Base-by-base conservation (phyloP, 768 basidiomycete species). In the Roridomyces roridus region DNA sequence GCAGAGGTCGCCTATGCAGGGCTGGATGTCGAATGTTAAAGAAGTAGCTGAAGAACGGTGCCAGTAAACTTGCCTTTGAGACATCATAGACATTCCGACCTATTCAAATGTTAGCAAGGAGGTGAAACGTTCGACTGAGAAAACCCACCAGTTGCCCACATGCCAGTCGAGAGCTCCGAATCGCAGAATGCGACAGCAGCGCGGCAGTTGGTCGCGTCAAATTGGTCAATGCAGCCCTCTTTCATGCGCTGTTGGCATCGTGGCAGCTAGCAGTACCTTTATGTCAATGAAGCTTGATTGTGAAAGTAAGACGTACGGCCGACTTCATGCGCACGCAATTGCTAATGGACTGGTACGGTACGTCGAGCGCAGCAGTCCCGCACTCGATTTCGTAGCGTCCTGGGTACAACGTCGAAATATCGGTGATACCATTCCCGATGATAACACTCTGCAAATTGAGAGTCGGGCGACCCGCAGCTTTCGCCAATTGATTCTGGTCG, bases 381-480 rank as follows among this genome's bases (percentile, higher is more conserved):
- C 86, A 87, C 48, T 72, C 72, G 44, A 85, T 74, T 51, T 82
- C 80, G 63, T 77, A 74, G 69, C 85, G 58, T 74, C 78, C 34
- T 73, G 60, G 21, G 84, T 67, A 5, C 83, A 85, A 24, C 66
- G 90, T 77, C 26, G 78, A 79, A 35, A 80, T 76, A 55, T 79
- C 77, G 18, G 78, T 80, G 44, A 79, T 77, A 14, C 79, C 79
- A n/a, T 74, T 76, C 63, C 88, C 91, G 52, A 93, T 92, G 69
- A 92, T 75, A 17, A 90, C 78, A 54, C 85, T 88, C 52, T 82
- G 74, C 5, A 94, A 74, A 68, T 92, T 92, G 60, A 93, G 63
- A 74, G 87, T 73, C 78, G 60, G 77, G 63, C 71, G 81, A 57
- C 79, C 87, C 17, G 67, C 80, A 88, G 10, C 75, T 83, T 18